phyloP scores from a whole-genome alignment of 2,329 filamentous ascomycete genomes.

The Raffaelea deltoideospora region DNA sequence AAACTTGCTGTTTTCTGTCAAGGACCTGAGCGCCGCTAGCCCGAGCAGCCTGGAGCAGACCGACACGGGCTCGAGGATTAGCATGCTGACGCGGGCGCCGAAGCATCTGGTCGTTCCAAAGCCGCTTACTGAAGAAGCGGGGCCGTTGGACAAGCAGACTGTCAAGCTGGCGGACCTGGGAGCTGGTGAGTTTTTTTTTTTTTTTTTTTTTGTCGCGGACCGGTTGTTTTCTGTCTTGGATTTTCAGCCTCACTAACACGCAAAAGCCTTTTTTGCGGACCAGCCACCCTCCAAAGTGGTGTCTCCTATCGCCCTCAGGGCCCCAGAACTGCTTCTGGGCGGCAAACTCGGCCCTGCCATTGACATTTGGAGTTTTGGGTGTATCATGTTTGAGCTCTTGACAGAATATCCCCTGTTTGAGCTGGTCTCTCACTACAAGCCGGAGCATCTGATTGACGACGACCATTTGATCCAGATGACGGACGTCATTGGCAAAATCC shows the following conservation, averaged over 20 bases:
- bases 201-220: background rate
- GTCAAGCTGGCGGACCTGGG: background rate
- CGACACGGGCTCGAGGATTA: background rate
- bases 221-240: background rate
- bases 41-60: background rate
- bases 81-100: background rate
- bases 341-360: background rate
- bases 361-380: constrained; percentile 1
- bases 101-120: background rate
- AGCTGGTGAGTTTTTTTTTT: background rate
- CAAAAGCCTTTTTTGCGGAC: background rate
- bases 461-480: background rate
- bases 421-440: background rate
- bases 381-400: background rate
- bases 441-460: background rate
- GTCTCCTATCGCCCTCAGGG: background rate
- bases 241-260: background rate
- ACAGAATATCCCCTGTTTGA: background rate
- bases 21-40: background rate
- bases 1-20: background rate
- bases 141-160: background rate
- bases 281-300: background rate
- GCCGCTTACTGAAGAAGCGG: background rate
- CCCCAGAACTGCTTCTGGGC: background rate
- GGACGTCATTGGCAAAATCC: background rate